Conservation (phyloP, 2,329 filamentous ascomycete species). For the Colletotrichum falcatum region DNA sequence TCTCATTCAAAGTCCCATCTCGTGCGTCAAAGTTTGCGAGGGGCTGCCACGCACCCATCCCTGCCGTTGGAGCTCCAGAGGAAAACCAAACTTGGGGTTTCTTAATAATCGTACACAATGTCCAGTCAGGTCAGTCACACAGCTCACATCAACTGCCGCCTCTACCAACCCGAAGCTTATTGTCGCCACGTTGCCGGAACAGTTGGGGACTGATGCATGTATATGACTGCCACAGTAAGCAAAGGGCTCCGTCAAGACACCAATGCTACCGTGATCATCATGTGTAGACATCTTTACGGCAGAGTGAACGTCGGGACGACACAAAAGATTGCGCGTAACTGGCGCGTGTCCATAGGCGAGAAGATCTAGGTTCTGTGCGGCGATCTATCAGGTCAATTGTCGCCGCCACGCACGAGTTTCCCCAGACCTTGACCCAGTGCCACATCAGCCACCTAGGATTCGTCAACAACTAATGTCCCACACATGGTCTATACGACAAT, state of each 20-base stretch:
- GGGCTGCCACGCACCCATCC: background rate
- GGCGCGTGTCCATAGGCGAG: background rate
- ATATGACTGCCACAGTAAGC: background rate
- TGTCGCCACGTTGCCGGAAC: too few relatives aligned
- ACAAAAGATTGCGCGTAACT: background rate
- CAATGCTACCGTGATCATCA: background rate
- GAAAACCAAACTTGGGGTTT: background rate
- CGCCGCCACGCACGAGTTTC: background rate
- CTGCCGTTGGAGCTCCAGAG: background rate
- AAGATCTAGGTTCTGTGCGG: background rate
- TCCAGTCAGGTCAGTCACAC: background rate
- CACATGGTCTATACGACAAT: background rate
- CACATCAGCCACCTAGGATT: background rate
- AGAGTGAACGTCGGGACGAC: too few relatives aligned
- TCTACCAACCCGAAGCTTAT: background rate
- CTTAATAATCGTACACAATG: background rate
- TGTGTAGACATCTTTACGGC: background rate
- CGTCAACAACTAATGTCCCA: background rate
- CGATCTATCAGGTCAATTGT: background rate
- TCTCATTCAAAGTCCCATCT: constrained; percentile 1
- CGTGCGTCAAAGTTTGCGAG: background rate
- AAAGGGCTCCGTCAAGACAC: too few relatives aligned
- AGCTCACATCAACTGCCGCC: background rate
- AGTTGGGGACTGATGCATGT: background rate
- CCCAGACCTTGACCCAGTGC: background rate